Percentiles rank a stretch among this genome's conserved stretches.
phyloP scores from a whole-genome alignment of 345 rosid species.

The Arabidopsis suecica region DNA sequence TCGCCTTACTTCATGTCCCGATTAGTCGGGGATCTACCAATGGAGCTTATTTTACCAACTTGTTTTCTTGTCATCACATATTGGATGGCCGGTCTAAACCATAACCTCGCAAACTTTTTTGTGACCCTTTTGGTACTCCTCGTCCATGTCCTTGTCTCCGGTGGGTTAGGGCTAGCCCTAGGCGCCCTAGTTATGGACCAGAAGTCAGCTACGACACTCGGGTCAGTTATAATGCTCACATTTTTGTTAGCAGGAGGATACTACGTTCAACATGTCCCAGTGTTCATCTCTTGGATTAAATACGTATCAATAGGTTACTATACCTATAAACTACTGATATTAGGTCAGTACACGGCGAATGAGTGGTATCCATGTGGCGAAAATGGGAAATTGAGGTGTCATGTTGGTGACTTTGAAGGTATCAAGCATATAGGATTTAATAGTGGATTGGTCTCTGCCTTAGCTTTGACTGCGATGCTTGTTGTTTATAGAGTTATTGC shows the following conservation, averaged over 20 bases:
- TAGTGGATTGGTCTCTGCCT: constrained; percentile 53
- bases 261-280: constrained; percentile 81
- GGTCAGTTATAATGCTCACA: constrained; percentile 90
- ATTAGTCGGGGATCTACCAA: constrained; percentile 64
- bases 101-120: constrained; percentile 47
- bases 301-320: constrained; percentile 85
- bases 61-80: constrained; percentile 62
- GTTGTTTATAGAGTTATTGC: constrained; percentile 84
- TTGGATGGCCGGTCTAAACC: constrained; percentile 75
- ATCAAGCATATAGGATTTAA: constrained; percentile 59
- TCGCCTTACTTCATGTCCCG: constrained; percentile 85
- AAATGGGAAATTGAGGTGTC: constrained; percentile 51
- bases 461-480: constrained; percentile 74
- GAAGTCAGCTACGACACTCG: constrained; percentile 83
- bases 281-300: constrained; percentile 83
- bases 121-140: constrained; percentile 56
- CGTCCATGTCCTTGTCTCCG: constrained; percentile 83
- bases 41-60: constrained; percentile 74
- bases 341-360: constrained; percentile 69
- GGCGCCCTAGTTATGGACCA: constrained; percentile 92
- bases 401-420: constrained; percentile 71
- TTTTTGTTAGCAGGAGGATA: constrained; percentile 85
- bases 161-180: constrained; percentile 84
- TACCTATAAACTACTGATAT: constrained; percentile 80
- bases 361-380: constrained; percentile 70